Evolutionary conservation across 768 basidiomycete species (phyloP), one percentile per base, ranked within the genome.

Genomic region (Termitomyces sp.): DNA sequence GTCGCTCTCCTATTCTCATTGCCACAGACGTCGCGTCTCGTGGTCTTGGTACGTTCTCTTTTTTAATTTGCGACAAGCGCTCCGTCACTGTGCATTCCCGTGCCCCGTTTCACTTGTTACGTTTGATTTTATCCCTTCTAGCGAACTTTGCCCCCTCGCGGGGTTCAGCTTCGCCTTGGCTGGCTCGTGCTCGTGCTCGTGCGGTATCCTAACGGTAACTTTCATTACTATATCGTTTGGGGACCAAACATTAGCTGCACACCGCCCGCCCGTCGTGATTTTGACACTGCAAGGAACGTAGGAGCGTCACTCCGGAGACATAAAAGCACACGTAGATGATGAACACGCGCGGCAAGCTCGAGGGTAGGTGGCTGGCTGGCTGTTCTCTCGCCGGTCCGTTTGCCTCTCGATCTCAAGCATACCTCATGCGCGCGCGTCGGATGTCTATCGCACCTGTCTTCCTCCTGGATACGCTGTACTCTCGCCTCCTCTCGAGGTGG

Each of bases 21-120:
- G 97, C 97, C 78, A 98, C 97, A 68, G 97, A 98, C 75, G 96
- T 99, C 70, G 97, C 96, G 63, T 97, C 95, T 73, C 96, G 96
- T 87, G 96, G 96, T 85, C 88, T 99, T 73, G 97, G 97, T 98
- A 90, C 82, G 96, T 94, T 71, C 72, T 20, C 38, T 54, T 81
- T 73, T 75, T 93, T 72, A 74, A 79, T 68, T 74, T 74, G 71
- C 68, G 59, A 62, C 78, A 80, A 81, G 84, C 80, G 83, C 82
- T 81, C 66, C 68, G 71, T 68, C 65, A 59, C 65, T 67, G 69
- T 73, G 70, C 61, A 64, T 65, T 45, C 50, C 65, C 56, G 62
- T 67, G 67, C 68, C 65, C 60, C 66, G 44, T 63, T 67, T 49
- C 20, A 42, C 59, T 67, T 65, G 28, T 60, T 55, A 55, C 32